These are phyloP conservation scores for Zopfia rhizophila DNA, from an alignment of 2,329 filamentous ascomycete genomes.

Conservation along the genomic window DNA sequence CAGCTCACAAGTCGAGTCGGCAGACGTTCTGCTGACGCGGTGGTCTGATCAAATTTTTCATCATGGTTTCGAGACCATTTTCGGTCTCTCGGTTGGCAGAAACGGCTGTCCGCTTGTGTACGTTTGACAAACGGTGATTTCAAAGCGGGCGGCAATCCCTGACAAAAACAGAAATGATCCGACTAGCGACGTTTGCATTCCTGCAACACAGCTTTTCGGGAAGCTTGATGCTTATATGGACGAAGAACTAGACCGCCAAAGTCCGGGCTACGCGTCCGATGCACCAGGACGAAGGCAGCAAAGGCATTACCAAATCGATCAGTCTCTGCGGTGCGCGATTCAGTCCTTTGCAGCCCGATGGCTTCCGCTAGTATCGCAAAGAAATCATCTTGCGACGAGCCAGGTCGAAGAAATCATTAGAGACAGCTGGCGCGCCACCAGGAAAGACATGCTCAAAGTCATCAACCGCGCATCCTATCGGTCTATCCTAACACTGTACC, in stretches of 20 bases:
- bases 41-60: constrained; percentile 16
- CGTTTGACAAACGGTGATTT: not conserved
- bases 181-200: constrained; percentile 4
- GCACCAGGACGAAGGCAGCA: not conserved
- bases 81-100: constrained; percentile 17
- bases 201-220: not conserved
- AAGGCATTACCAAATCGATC: constrained; percentile 5
- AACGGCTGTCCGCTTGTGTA: constrained; percentile 23
- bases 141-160: not conserved
- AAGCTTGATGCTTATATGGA: constrained; percentile 9
- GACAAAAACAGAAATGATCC: constrained; percentile 8
- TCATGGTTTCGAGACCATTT: constrained; percentile 14
- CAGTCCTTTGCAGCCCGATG: constrained; percentile 9
- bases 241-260: constrained; percentile 4
- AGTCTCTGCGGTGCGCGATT: constrained; percentile 10
- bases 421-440: constrained; percentile 17
- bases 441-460: constrained; percentile 23
- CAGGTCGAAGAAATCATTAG: constrained; percentile 10
- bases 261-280: not conserved
- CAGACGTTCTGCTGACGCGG: not conserved
- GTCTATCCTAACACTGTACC: constrained; percentile 19
- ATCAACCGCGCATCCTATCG: constrained; percentile 21
- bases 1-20: constrained; percentile 4
- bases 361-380: constrained; percentile 14
- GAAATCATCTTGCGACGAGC: not conserved